Base-by-base conservation (phyloP, 2,329 filamentous ascomycete genomes). In the Mollisia scopiformis region DNA sequence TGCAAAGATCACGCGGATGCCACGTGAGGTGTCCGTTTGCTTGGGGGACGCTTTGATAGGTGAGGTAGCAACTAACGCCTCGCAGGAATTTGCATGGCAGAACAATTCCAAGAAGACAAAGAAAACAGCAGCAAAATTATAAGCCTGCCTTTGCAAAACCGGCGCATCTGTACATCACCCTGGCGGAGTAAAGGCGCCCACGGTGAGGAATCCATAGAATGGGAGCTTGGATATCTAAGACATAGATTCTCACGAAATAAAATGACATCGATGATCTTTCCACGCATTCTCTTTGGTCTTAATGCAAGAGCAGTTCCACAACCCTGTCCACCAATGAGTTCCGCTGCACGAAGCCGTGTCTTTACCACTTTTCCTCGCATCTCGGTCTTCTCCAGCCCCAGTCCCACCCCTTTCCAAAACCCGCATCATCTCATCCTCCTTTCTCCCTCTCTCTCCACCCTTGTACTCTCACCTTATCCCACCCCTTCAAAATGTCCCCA, bases 61-160 rank as follows among this genome's bases (percentile, higher is more conserved):
- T 19, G 13, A 28, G n/a, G 14, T 10, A 28, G 47, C 6, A 33
- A 39, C 30, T 31, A 28, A 41, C 61, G 14, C 64, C 23, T 27
- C 21, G 53, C 23, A 73, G 70, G 68, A 68, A 62, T 71, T 72
- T 30, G 66, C 72, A 58, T 73, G 71, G 71, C 72, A 73, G 57
- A 70, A 69, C 52, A 69, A 66, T 57, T 62, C 65, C n/a, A 70
- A 69, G 51, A 73, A 71, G 56, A 58, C 62, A 53, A 71, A 68
- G 64, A 68, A 64, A 39, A 57, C 62, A 23, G 60, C 52, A 23
- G 21, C 63, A 8, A 65, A 65, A 39, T 43, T 66, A 27, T 66
- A 10, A 46, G 23, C 16, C 16, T 25, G 8, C 21, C 19, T 8
- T 23, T 2, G 19, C 23, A 14, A 25, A 3, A 46, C 3, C 41